Evolutionary conservation across 78 protist species (phyloP).

Genomic region (Chrysochromulina tobinii): DNA sequence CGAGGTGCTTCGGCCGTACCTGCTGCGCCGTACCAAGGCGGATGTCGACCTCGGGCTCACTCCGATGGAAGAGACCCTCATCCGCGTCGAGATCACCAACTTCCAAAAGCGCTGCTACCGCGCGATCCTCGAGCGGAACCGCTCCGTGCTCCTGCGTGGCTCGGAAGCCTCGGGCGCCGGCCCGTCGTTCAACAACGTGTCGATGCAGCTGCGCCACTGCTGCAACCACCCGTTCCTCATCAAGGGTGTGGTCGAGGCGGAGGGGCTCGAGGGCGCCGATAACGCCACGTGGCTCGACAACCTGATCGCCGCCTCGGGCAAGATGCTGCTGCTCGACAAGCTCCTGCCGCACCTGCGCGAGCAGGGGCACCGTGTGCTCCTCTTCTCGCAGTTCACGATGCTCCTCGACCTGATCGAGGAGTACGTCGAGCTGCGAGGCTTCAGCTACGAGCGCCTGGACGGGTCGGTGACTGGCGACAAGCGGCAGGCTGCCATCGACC

Average conservation of each 20-base stretch:
- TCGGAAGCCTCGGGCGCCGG: slow-evolving; percentile 35
- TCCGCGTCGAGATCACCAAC: slow-evolving; percentile 80
- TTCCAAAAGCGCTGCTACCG: slow-evolving; percentile 77
- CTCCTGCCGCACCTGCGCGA: slow-evolving; percentile 72
- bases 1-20: slow-evolving; percentile 69
- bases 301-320: slow-evolving; percentile 64
- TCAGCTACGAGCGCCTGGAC: slow-evolving; percentile 85
- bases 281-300: slow-evolving; percentile 24
- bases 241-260: slow-evolving; percentile 53
- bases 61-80: slow-evolving; percentile 70
- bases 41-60: slow-evolving; percentile 75
- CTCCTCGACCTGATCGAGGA: slow-evolving; percentile 87
- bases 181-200: slow-evolving; percentile 71
- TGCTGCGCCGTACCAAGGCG: slow-evolving; percentile 82
- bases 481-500: slow-evolving; percentile 40
- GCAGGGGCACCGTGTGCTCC: slow-evolving; percentile 87
- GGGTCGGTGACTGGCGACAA: slow-evolving; percentile 74
- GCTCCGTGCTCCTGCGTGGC: slow-evolving; percentile 35
- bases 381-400: slow-evolving; percentile 88
- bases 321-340: slow-evolving; percentile 86
- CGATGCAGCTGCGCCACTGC: slow-evolving; percentile 85
- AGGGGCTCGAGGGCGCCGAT: background rate
- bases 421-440: slow-evolving; percentile 71
- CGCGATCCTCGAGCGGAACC: slow-evolving; percentile 61
- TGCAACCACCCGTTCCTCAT: slow-evolving; percentile 91